These are phyloP conservation scores for Trapa incisa DNA, from an alignment of 345 rosid species.

Conservation along the genomic window DNA sequence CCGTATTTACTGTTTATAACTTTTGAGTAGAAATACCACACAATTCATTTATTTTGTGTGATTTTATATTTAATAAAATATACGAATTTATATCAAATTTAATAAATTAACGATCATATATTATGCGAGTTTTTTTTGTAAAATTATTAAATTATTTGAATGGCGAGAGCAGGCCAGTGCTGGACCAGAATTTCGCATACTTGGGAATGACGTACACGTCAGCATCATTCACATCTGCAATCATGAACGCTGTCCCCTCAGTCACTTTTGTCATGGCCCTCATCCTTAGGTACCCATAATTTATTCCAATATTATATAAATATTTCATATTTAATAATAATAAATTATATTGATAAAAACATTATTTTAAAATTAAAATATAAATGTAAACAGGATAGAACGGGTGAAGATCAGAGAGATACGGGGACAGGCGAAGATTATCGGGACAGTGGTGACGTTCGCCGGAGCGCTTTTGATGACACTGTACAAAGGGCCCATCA, in stretches of 20 bases:
- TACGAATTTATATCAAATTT: too few relatives aligned
- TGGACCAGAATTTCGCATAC: constrained; percentile 60
- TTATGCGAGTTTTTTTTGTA: not conserved
- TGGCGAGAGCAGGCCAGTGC: constrained; percentile 39
- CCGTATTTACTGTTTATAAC: too few relatives aligned
- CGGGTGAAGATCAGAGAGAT: constrained; percentile 29
- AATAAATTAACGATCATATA: too few relatives aligned
- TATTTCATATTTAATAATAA: too few relatives aligned
- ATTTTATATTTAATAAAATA: too few relatives aligned
- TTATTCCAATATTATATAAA: too few relatives aligned
- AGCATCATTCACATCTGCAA: constrained; percentile 56
- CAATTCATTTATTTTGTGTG: too few relatives aligned
- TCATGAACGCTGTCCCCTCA: constrained; percentile 70
- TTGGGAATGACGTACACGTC: constrained; percentile 63
- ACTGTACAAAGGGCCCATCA: constrained; percentile 52
- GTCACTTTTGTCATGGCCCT: constrained; percentile 57
- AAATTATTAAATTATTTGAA: not conserved
- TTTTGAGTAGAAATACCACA: too few relatives aligned
- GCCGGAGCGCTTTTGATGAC: constrained; percentile 67
- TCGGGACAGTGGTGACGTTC: constrained; percentile 47
- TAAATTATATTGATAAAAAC: not conserved
- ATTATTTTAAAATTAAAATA: not conserved
- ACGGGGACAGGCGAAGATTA: constrained; percentile 46
- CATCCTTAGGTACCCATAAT: constrained; percentile 33
- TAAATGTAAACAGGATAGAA: constrained; percentile 35